Base-by-base conservation (phyloP, 306 rosid species). In the Lagenaria siceraria region DNA sequence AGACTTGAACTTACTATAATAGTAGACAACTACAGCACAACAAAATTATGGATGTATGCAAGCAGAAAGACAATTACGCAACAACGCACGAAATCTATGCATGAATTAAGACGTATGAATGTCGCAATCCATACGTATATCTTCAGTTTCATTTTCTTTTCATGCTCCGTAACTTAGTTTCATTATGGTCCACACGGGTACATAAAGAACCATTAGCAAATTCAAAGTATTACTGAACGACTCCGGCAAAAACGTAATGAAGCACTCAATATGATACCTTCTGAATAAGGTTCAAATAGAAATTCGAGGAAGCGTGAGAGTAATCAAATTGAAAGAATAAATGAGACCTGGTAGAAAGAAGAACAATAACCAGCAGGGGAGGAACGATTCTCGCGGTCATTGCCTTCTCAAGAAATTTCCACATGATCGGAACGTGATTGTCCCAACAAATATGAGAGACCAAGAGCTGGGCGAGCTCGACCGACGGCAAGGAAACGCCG, bases 391-490 rank as follows among this genome's bases (percentile, higher is more conserved):
- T 81, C 64, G 86, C 78, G 13, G 95, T 71, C 52, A 84, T 27
- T 17, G 97, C 95, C 61, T 82, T 82, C 82, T 92, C 89, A 4
- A 95, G 95, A 58, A 89, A 83, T 88, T 95, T 95, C 98, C 98
- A 95, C 35, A 86, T 78, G 82, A 86, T 72, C 7, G 98, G 90
- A 42, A 82, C 88, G 81, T 92, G 89, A 71, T 87, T 84, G 6
- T 62, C 86, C 90, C 96, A 91, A 80, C 91, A 95, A 84, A 92
- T 88, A 80, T 85, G 90, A 76, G 97, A 88, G 59, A 95, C 96
- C 69, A 90, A 82, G 77, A 83, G 82, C 72, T 83, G 90, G 9
- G 98, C 92, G 58, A 95, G 92, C 80, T 95, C 93, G 49, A 84
- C 81, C 10, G 97, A 95, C 17, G 97, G 98, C 76, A 95, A 63